phyloP scores from a whole-genome alignment of 176 grass and related monocot species.

The Cenchrus fungigraminus region DNA sequence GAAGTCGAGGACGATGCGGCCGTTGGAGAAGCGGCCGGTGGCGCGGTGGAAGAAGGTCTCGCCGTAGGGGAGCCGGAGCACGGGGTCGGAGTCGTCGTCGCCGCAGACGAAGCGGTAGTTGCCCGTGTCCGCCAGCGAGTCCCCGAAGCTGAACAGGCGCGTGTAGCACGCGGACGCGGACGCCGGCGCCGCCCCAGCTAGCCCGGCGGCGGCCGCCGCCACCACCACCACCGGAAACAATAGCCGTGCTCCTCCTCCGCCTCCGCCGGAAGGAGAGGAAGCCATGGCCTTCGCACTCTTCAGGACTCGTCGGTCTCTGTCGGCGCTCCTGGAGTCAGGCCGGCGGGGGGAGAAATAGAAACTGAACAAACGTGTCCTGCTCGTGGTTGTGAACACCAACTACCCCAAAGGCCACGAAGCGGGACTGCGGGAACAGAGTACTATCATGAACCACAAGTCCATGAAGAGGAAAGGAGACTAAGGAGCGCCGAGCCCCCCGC shows the following conservation, averaged over 20 bases:
- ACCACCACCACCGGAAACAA: background rate
- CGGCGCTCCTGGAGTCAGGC: background rate
- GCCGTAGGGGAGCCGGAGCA: conserved; percentile 61
- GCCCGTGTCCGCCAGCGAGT: conserved; percentile 89
- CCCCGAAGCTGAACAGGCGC: conserved; percentile 76
- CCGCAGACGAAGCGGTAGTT: conserved; percentile 50
- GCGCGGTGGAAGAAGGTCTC: conserved; percentile 79
- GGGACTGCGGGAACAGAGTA: too few species aligned
- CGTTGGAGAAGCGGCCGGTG: conserved; percentile 76
- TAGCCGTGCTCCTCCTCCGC: background rate
- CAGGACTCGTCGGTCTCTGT: background rate
- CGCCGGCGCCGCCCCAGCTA: background rate
- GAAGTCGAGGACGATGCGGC: conserved; percentile 79
- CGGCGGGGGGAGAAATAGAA: background rate
- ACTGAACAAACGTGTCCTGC: background rate
- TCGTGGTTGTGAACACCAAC: too few species aligned
- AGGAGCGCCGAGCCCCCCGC: too few species aligned
- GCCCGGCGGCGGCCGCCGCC: background rate
- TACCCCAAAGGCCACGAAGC: too few species aligned
- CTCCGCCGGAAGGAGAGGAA: background rate
- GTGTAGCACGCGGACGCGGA: conserved; percentile 45
- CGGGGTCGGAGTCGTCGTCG: conserved; percentile 32
- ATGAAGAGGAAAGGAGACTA: too few species aligned
- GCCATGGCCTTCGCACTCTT: background rate
- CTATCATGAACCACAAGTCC: too few species aligned